Conservation (phyloP, 2,329 filamentous ascomycete species). For the Aspergillus thermomutatus region DNA sequence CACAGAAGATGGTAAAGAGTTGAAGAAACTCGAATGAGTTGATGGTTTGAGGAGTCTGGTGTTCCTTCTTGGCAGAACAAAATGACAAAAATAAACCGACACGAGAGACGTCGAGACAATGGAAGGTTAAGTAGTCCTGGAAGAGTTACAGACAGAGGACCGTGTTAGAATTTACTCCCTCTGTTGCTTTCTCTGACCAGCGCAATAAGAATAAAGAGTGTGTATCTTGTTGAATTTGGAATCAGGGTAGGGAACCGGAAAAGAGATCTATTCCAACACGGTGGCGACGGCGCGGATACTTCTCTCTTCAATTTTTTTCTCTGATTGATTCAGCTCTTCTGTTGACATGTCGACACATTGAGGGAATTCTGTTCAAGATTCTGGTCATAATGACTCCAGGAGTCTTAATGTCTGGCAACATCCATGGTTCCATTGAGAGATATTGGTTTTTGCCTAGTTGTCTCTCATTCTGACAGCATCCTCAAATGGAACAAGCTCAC, state of each 20-base stretch:
- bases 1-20: background rate
- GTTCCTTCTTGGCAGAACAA: background rate
- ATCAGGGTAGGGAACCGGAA: background rate
- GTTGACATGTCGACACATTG: background rate
- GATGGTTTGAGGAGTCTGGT: background rate
- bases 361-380: background rate
- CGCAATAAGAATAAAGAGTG: background rate
- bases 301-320: background rate
- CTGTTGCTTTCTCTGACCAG: background rate
- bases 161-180: background rate
- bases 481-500: background rate
- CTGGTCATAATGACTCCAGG: background rate
- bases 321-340: background rate
- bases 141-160: background rate
- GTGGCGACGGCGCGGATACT: background rate
- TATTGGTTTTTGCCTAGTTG: background rate
- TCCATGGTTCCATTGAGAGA: background rate
- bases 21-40: background rate
- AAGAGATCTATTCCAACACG: background rate
- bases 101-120: background rate
- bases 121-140: background rate
- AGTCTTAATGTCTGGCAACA: background rate
- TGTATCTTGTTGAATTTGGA: background rate
- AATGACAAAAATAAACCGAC: background rate
- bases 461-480: background rate